A percentile compares a stretch with the other conserved stretches of the same genome.
These are phyloP conservation scores for Micromonas commoda DNA, from an alignment of 139 green algal species.

Conservation along the genomic window DNA sequence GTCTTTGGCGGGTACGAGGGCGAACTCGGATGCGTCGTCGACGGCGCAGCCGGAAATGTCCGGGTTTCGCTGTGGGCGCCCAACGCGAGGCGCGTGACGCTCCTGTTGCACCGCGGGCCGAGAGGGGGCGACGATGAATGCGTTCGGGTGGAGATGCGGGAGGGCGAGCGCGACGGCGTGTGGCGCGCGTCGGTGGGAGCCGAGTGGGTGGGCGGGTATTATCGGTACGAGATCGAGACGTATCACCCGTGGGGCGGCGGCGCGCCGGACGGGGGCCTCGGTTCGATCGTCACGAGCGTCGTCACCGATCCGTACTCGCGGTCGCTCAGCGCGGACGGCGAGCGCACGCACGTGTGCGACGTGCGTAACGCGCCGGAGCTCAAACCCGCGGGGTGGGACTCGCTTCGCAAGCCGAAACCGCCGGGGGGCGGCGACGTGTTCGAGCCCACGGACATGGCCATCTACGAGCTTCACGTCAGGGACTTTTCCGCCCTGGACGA, in stretches of 20 bases:
- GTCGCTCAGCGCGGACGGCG: slow-evolving; percentile 53
- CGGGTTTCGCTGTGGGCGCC: slow-evolving; percentile 70
- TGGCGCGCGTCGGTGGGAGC: slow-evolving; percentile 30
- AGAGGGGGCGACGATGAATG: neutral
- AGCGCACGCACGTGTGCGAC: slow-evolving; percentile 42
- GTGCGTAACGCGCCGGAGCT: slow-evolving; percentile 24
- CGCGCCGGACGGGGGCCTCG: slow-evolving; percentile 21
- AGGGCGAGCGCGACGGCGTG: slow-evolving; percentile 15
- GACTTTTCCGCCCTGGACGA: slow-evolving; percentile 77
- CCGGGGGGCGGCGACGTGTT: slow-evolving; percentile 1
- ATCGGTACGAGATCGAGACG: slow-evolving; percentile 59
- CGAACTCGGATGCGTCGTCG: slow-evolving; percentile 54
- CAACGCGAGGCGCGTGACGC: slow-evolving; percentile 53
- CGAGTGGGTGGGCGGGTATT: slow-evolving; percentile 49
- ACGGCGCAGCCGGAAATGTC: too few relatives aligned
- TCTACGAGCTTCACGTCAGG: slow-evolving; percentile 88
- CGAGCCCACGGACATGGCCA: slow-evolving; percentile 56
- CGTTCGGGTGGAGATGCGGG: neutral
- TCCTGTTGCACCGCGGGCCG: slow-evolving; percentile 40
- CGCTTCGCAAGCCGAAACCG: slow-evolving; percentile 23
- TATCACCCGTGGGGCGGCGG: slow-evolving; percentile 50
- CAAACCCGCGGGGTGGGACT: slow-evolving; percentile 32
- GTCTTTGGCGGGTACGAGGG: slow-evolving; percentile 55
- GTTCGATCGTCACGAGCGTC: slow-evolving; percentile 35
- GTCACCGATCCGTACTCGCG: slow-evolving; percentile 75